Conservation (phyloP, 2,329 filamentous ascomycete genomes). For the Hypoxylon sp. region DNA sequence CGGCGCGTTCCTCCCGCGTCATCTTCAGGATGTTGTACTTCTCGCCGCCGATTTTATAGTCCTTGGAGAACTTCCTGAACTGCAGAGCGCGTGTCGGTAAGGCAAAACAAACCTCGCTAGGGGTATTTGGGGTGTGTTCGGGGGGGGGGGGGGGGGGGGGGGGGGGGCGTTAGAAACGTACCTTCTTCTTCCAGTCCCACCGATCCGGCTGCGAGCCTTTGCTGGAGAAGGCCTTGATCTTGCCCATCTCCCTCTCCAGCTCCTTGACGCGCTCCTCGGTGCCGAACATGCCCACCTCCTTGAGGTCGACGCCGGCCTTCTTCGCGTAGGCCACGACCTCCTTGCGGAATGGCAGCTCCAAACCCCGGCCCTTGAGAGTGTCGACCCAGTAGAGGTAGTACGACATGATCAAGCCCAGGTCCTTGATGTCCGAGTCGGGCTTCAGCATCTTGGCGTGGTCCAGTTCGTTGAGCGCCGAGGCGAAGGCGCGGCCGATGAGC, state of each 20-base stretch:
- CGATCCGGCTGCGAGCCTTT: slow-evolving; percentile 29
- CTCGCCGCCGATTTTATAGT: slow-evolving; percentile 30
- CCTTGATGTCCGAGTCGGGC: slow-evolving; percentile 34
- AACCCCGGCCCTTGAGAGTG: slow-evolving; percentile 14
- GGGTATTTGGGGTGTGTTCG: too few species aligned
- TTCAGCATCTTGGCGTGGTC: slow-evolving; percentile 32
- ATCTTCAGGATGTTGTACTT: slow-evolving; percentile 37
- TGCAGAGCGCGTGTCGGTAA: slow-evolving; percentile 7
- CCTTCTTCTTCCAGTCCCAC: slow-evolving; percentile 38
- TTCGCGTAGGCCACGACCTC: slow-evolving; percentile 36
- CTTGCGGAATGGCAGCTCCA: slow-evolving; percentile 25
- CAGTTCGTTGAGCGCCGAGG: slow-evolving; percentile 34
- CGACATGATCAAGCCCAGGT: slow-evolving; percentile 33
- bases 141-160: too few species aligned
- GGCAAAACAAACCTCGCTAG: background rate
- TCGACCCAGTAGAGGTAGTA: slow-evolving; percentile 32
- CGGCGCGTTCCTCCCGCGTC: slow-evolving; percentile 34
- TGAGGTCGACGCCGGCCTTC: slow-evolving; percentile 35
- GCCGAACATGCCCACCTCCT: slow-evolving; percentile 23
- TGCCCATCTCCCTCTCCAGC: slow-evolving; percentile 39
- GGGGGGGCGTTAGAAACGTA: slow-evolving; percentile 4
- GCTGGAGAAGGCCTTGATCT: slow-evolving; percentile 30
- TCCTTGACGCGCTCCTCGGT: slow-evolving; percentile 42
- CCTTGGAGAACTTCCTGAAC: slow-evolving; percentile 34
- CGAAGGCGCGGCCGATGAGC: slow-evolving; percentile 31